These are phyloP conservation scores for Cicer yamashitae DNA, from an alignment of 306 rosid species.

Conservation along the genomic window DNA sequence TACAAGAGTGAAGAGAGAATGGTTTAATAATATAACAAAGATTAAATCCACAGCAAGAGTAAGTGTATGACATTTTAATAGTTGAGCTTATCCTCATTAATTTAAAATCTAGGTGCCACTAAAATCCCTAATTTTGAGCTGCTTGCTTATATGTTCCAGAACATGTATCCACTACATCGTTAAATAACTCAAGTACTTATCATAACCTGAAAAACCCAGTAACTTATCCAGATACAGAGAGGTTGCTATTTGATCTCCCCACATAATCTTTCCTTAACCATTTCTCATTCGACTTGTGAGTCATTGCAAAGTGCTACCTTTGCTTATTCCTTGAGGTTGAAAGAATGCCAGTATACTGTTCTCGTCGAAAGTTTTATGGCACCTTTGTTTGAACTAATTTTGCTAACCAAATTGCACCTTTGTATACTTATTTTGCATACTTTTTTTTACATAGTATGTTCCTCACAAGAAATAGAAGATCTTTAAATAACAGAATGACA, in stretches of 20 bases:
- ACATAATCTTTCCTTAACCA: not conserved
- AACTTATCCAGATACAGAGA: conserved; percentile 14
- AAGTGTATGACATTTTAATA: not conserved
- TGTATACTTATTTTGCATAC: too few species aligned
- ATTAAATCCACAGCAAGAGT: conserved; percentile 21
- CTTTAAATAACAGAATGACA: conserved; percentile 24
- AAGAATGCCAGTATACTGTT: not conserved
- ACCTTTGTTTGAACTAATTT: conserved; percentile 5
- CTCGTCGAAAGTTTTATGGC: not conserved
- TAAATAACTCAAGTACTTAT: not conserved
- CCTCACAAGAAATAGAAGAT: conserved; percentile 9
- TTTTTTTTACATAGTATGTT: not conserved
- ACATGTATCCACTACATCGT: conserved; percentile 2
- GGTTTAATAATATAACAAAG: conserved; percentile 1
- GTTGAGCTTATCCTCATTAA: not conserved
- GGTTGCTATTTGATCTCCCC: not conserved
- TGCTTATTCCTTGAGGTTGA: not conserved
- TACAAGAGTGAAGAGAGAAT: conserved; percentile 45
- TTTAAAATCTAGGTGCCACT: conserved; percentile 25
- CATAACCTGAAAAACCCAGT: not conserved
- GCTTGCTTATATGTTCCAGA: conserved; percentile 8
- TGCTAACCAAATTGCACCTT: not conserved
- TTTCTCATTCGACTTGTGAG: conserved; percentile 4
- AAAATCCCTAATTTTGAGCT: conserved; percentile 9
- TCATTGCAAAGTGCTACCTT: not conserved